phyloP scores from a whole-genome alignment of 768 basidiomycete genomes.

The Amanita phalloides region DNA sequence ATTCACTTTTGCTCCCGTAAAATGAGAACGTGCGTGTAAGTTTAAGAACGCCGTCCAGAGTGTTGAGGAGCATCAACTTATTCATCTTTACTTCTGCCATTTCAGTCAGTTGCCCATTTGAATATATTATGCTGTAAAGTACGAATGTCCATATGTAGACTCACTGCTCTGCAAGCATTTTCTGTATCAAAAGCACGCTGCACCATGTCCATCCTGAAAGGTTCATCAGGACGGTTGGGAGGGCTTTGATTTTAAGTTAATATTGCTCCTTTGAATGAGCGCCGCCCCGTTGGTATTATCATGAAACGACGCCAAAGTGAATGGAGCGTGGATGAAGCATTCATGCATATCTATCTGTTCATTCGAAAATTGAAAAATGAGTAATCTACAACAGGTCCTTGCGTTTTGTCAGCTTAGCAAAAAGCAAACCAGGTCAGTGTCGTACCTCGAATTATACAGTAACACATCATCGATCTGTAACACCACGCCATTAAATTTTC shows the following conservation, averaged over 20 bases:
- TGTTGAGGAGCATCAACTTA: conserved; percentile 75
- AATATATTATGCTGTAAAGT: not conserved
- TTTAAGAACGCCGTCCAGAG: conserved; percentile 76
- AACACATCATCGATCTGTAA: conserved; percentile 3
- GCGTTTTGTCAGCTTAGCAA: not conserved
- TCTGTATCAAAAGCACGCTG: not conserved
- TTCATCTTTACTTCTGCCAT: conserved; percentile 9
- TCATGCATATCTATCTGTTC: not conserved
- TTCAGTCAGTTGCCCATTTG: not conserved
- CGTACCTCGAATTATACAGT: conserved; percentile 16
- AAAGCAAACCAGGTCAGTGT: not conserved
- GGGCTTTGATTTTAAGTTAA: conserved; percentile 11
- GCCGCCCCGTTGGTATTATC: conserved; percentile 46
- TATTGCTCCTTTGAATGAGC: conserved; percentile 86
- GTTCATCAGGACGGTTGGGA: not conserved
- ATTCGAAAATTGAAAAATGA: not conserved
- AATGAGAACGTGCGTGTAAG: conserved; percentile 88
- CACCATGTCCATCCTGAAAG: conserved; percentile 6
- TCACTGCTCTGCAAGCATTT: not conserved
- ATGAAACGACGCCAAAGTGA: conserved; percentile 83
- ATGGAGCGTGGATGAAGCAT: conserved; percentile 38
- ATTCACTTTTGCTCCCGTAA: conserved; percentile 76
- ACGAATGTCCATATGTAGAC: not conserved
- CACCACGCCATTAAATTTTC: not conserved
- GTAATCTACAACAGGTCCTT: conserved; percentile 1